Conservation (phyloP, 371 early-diverging fungal genomes). For the Umbelopsis sp. region DNA sequence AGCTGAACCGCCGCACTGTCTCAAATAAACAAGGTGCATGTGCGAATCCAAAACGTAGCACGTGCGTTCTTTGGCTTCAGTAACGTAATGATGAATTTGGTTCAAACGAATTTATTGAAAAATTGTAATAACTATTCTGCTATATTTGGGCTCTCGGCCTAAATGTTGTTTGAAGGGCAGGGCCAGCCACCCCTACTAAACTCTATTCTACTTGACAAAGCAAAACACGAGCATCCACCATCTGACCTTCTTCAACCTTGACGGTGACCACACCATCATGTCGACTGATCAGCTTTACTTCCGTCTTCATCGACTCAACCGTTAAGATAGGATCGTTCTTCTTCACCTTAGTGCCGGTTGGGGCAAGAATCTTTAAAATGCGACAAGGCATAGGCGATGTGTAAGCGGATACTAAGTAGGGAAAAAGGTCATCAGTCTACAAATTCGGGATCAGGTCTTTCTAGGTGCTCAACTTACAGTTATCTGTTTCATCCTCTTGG, state of each 20-base stretch:
- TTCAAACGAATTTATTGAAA: too few relatives aligned
- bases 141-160: too few relatives aligned
- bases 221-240: slow-evolving; percentile 70
- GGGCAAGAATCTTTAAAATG: slow-evolving; percentile 60
- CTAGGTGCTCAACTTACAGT: too few relatives aligned
- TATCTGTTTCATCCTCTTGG: slow-evolving; percentile 45
- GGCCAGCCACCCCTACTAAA: slow-evolving; percentile 43
- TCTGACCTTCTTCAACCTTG: slow-evolving; percentile 65
- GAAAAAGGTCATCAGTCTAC: background rate
- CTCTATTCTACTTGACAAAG: slow-evolving; percentile 63
- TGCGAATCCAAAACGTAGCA: too few relatives aligned
- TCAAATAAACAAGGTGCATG: too few relatives aligned
- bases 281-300: slow-evolving; percentile 65
- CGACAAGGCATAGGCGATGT: slow-evolving; percentile 79
- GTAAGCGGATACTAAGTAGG: slow-evolving; percentile 59
- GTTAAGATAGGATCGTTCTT: slow-evolving; percentile 68
- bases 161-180: background rate
- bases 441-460: too few relatives aligned
- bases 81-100: too few relatives aligned
- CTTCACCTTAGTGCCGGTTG: slow-evolving; percentile 58
- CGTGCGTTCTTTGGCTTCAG: too few relatives aligned
- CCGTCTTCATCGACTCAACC: slow-evolving; percentile 81
- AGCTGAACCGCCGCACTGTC: too few relatives aligned
- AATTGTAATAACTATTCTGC: too few relatives aligned
- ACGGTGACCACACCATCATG: slow-evolving; percentile 66